Percentiles rank a stretch among this genome's conserved stretches.
Conservation (phyloP, 495 filamentous ascomycete genomes). For the Penicillium maclennaniae region DNA sequence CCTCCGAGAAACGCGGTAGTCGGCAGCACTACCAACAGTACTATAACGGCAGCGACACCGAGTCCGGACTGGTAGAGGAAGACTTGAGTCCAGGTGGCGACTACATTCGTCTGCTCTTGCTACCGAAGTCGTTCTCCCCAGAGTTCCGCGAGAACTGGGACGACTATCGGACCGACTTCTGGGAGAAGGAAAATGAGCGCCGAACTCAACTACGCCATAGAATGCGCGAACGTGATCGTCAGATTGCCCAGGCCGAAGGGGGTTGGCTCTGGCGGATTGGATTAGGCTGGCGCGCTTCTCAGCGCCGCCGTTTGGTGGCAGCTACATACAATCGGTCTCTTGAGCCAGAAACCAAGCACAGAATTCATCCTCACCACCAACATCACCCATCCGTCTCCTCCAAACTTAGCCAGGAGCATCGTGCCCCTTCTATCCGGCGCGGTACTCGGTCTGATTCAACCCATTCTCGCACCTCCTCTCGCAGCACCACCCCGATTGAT, state of each 20-base stretch:
- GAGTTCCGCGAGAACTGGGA: slow-evolving; percentile 98
- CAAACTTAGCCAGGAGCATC: slow-evolving; percentile 33
- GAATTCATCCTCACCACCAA: slow-evolving; percentile 29
- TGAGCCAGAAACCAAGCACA: slow-evolving; percentile 20
- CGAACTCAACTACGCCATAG: slow-evolving; percentile 68
- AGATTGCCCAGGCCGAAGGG: slow-evolving; percentile 62
- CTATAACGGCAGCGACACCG: slow-evolving; percentile 50
- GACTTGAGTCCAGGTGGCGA: slow-evolving; percentile 87
- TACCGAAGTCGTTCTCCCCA: slow-evolving; percentile 92
- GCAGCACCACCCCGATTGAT: slow-evolving; percentile 46
- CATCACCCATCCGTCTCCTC: slow-evolving; percentile 33
- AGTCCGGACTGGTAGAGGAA: slow-evolving; percentile 58
- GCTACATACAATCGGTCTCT: slow-evolving; percentile 25
- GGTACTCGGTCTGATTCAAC: slow-evolving; percentile 41
- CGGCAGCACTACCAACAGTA: slow-evolving; percentile 39
- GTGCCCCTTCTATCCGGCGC: slow-evolving; percentile 31
- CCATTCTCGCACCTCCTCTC: slow-evolving; percentile 47
- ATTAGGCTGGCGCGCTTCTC: slow-evolving; percentile 60
- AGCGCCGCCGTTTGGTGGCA: slow-evolving; percentile 35
- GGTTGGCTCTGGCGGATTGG: slow-evolving; percentile 75
- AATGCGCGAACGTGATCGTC: slow-evolving; percentile 59
- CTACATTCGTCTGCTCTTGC: slow-evolving; percentile 81
- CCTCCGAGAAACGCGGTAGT: slow-evolving; percentile 42
- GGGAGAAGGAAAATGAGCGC: slow-evolving; percentile 93
- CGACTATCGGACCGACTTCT: slow-evolving; percentile 85